Evolutionary conservation across 164 flowering plant species (phyloP).

Genomic region (Vitis amurensis): DNA sequence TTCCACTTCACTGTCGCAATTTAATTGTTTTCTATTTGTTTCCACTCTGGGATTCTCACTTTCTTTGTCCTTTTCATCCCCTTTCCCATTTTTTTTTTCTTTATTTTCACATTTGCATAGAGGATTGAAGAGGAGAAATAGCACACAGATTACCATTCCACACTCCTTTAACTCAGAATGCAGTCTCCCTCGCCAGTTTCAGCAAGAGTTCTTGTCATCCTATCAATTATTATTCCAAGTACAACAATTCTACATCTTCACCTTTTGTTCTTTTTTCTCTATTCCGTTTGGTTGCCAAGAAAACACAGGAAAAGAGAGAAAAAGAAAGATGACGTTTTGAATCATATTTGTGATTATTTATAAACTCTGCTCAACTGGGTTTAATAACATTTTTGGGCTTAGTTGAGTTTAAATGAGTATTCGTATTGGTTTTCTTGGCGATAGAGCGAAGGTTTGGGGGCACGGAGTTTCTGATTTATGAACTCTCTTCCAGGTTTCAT

Average conservation of each 20-base stretch:
- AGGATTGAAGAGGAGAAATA: no score
- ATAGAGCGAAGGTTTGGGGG: not conserved
- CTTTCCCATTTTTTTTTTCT: no score
- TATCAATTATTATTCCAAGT: conserved; percentile 18
- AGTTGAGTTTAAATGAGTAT: not conserved
- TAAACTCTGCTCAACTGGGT: not conserved
- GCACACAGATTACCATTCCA: no score
- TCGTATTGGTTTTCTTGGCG: not conserved
- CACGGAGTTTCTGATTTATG: no score
- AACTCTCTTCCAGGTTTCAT: conserved; percentile 35
- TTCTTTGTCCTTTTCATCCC: no score
- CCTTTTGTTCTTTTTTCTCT: not conserved
- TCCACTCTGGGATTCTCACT: no score
- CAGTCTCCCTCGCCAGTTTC: conserved; percentile 12
- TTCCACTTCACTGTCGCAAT: no score
- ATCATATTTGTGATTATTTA: not conserved
- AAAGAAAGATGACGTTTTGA: not conserved
- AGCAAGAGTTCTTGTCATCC: conserved; percentile 10
- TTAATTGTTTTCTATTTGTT: no score
- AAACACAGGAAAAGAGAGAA: not conserved
- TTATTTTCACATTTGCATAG: no score
- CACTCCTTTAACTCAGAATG: conserved; percentile 15
- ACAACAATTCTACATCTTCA: not conserved
- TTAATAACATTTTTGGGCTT: not conserved
- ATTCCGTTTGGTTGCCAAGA: conserved; percentile 3